Evolutionary conservation across 1,139 yeast genomes (phyloP).

Genomic region (Pichia sp.): DNA sequence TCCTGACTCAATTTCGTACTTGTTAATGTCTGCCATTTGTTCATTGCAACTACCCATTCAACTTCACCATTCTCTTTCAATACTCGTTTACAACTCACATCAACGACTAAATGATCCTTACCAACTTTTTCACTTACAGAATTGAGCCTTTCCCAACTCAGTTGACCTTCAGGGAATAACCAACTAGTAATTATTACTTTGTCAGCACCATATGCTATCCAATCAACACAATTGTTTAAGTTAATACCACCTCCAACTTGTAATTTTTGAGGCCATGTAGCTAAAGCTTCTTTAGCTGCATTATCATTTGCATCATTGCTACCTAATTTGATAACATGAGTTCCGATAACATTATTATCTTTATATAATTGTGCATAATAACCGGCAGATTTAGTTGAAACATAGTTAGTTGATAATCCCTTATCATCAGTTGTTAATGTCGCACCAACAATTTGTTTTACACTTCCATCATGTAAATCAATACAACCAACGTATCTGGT

Average conservation of each 20-base stretch:
- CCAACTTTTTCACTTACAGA: constrained; percentile 49
- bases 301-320: constrained; percentile 64
- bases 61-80: constrained; percentile 29
- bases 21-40: constrained; percentile 93
- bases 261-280: constrained; percentile 62
- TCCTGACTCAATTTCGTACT: constrained; percentile 46
- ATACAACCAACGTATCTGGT: constrained; percentile 91
- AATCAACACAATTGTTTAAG: constrained; percentile 57
- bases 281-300: constrained; percentile 73
- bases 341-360: constrained; percentile 52
- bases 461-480: constrained; percentile 90
- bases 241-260: constrained; percentile 95
- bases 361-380: constrained; percentile 71
- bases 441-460: constrained; percentile 95
- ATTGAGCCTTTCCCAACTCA: constrained; percentile 49
- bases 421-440: constrained; percentile 56
- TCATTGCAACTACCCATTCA: constrained; percentile 90
- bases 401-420: constrained; percentile 65
- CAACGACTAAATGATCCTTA: constrained; percentile 67
- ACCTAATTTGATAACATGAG: constrained; percentile 92
- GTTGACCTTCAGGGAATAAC: constrained; percentile 60
- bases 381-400: constrained; percentile 66
- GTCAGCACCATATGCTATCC: constrained; percentile 67
- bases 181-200: constrained; percentile 92
- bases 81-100: constrained; percentile 68